Evolutionary conservation across 2,329 filamentous ascomycete genomes (phyloP).

Genomic region (Talaromyces sp.): DNA sequence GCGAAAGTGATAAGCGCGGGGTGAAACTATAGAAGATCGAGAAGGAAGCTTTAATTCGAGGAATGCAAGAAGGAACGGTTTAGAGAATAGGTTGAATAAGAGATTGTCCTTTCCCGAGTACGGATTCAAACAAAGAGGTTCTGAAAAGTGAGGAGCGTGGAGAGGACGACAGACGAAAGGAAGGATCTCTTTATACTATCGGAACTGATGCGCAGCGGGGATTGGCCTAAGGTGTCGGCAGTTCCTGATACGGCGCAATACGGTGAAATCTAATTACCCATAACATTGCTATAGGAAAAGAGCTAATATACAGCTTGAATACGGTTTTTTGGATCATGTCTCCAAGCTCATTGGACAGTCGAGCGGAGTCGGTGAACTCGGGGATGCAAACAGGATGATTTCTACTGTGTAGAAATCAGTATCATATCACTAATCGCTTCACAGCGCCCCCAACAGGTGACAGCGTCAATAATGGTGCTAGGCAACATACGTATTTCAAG

Average conservation of each 20-base stretch:
- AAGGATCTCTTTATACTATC: neutral
- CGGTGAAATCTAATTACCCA: neutral
- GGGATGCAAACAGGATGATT: neutral
- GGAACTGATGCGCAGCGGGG: neutral
- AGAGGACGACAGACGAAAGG: neutral
- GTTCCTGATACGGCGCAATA: neutral
- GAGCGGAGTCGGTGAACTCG: conserved; percentile 1
- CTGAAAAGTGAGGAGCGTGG: neutral
- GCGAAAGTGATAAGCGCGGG: conserved; percentile 12
- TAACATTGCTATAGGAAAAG: neutral
- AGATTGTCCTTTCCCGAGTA: neutral
- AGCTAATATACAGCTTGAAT: neutral
- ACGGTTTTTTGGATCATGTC: neutral
- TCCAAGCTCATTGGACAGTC: neutral
- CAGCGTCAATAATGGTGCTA: neutral
- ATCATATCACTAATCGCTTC: conserved; percentile 5
- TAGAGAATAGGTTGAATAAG: neutral
- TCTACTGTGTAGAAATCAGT: neutral
- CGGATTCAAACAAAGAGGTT: neutral
- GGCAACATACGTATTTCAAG: neutral
- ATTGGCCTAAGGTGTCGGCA: neutral
- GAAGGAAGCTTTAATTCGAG: neutral
- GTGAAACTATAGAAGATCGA: conserved; percentile 2
- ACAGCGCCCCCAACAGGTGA: neutral
- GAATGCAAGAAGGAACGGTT: neutral